Evolutionary conservation across 2,329 filamentous ascomycete genomes (phyloP), one percentile per base, ranked within the genome.

Genomic region (Phialophora macrospora): DNA sequence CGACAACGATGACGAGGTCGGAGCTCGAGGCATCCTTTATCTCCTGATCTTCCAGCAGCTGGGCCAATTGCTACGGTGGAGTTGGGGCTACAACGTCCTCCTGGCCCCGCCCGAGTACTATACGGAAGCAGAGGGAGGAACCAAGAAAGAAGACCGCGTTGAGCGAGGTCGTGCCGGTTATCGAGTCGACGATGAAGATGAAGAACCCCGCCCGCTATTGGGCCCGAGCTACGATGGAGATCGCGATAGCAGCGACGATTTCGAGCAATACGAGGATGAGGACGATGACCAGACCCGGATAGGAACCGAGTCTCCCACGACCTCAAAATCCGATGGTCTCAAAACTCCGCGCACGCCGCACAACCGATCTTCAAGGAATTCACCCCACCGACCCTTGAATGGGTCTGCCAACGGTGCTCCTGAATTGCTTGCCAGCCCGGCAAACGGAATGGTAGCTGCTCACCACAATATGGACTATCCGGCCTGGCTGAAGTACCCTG

Each of bases 21-120:
- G 87, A 26, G 94, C 95, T 2, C 88, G 95, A 68, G 95, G 95
- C 66, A 98, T 99, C 67, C 82, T 99, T 0, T 99, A 99, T 75
- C 85, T 99, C 11, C 84, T 99, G 68, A 96, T 99, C 71, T 99
- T 99, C 80, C 95, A 99, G 80, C 95, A 99, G 77, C 86, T 99
- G 2, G 95, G 95, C 24, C 95, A 99, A 78, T 82, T 98, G 28
- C 89, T 99, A 22, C 87, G 95, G 65, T 99, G 95, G 95, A 97
- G 92, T 69, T 99, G 95, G 95, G 95, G 95, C 11, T 98, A 97
- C 77, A 93, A 97, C 73, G 89, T 98, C 44, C 83, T 99, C 20
- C 83, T 99, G n/a, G 93, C 93, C 20, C 92, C 94, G 20, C 90
- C 92, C 71, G 87, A 89, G 20, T 78, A 81, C 24, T 81, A 81